These are phyloP conservation scores for Hansenula anomala DNA, from an alignment of 1,139 yeast species.

Conservation along the genomic window DNA sequence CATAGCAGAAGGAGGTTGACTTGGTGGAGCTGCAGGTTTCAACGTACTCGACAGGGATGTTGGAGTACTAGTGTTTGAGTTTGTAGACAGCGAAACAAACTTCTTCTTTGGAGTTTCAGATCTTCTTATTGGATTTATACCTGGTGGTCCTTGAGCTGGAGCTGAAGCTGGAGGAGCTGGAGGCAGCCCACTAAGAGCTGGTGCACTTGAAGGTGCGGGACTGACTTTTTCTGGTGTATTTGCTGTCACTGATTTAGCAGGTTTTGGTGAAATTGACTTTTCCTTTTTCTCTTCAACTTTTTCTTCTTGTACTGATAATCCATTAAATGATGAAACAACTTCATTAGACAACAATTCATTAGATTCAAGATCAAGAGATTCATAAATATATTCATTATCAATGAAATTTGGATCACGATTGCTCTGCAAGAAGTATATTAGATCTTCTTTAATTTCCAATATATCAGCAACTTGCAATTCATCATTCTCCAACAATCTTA, in stretches of 20 bases:
- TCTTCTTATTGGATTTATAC: too few relatives aligned
- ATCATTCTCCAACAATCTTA: slow-evolving; percentile 62
- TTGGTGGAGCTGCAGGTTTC: slow-evolving; percentile 71
- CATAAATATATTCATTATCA: slow-evolving; percentile 75
- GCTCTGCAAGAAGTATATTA: slow-evolving; percentile 65
- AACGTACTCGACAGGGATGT: slow-evolving; percentile 31
- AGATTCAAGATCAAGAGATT: slow-evolving; percentile 55
- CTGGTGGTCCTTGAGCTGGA: too few relatives aligned
- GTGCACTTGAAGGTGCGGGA: neutral
- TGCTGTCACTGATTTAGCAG: neutral
- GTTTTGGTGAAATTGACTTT: slow-evolving; percentile 9
- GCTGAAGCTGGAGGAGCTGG: too few relatives aligned
- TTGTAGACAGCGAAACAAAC: neutral
- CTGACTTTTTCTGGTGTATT: neutral
- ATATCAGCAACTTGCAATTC: slow-evolving; percentile 56
- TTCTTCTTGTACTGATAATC: slow-evolving; percentile 21
- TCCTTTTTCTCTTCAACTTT: slow-evolving; percentile 11
- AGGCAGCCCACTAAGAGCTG: too few relatives aligned
- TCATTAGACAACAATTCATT: slow-evolving; percentile 46
- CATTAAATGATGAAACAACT: slow-evolving; percentile 35
- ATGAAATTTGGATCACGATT: slow-evolving; percentile 71
- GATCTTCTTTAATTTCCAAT: slow-evolving; percentile 61
- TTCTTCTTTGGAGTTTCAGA: slow-evolving; percentile 11
- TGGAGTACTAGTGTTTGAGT: slow-evolving; percentile 5
- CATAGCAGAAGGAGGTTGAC: too few relatives aligned